Conservation (phyloP, 225 moss, liverwort and hornwort genomes). For the Pleurozium schreberi region DNA sequence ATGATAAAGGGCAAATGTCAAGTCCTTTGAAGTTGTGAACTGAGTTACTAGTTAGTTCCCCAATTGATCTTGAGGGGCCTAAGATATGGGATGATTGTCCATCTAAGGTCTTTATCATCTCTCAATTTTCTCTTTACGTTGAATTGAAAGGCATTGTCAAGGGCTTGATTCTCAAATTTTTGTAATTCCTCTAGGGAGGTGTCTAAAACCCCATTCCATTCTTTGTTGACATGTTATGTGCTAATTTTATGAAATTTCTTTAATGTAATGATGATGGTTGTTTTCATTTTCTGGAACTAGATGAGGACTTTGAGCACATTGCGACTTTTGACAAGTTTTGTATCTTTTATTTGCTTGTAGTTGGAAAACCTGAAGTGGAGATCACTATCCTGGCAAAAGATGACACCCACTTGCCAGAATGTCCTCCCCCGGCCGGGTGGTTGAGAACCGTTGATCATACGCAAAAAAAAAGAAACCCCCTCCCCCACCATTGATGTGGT, state of each 20-base stretch:
- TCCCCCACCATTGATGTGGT: too few relatives aligned
- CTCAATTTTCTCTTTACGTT: fast-evolving
- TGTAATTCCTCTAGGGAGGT: fast-evolving
- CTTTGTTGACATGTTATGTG: fast-evolving
- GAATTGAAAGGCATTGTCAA: too few relatives aligned
- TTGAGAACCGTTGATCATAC: too few relatives aligned
- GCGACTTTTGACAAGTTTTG: fast-evolving
- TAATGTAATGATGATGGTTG: fast-evolving
- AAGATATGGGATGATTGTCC: background rate
- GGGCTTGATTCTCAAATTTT: too few relatives aligned
- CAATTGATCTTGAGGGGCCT: fast-evolving
- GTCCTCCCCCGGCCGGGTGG: too few relatives aligned
- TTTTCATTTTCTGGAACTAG: fast-evolving
- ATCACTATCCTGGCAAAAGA: too few relatives aligned
- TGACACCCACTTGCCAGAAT: too few relatives aligned
- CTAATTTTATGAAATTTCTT: fast-evolving
- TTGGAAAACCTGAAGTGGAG: background rate
- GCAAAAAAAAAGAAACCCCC: too few relatives aligned
- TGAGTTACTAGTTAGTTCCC: background rate
- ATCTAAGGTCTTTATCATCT: fast-evolving
- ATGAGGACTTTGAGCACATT: fast-evolving
- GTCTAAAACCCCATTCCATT: fast-evolving
- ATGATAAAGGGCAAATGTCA: background rate
- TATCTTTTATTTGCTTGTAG: background rate
- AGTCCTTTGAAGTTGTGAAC: background rate